Base-by-base conservation (phyloP, 768 basidiomycete genomes). In the Boletus vinaceobasis region DNA sequence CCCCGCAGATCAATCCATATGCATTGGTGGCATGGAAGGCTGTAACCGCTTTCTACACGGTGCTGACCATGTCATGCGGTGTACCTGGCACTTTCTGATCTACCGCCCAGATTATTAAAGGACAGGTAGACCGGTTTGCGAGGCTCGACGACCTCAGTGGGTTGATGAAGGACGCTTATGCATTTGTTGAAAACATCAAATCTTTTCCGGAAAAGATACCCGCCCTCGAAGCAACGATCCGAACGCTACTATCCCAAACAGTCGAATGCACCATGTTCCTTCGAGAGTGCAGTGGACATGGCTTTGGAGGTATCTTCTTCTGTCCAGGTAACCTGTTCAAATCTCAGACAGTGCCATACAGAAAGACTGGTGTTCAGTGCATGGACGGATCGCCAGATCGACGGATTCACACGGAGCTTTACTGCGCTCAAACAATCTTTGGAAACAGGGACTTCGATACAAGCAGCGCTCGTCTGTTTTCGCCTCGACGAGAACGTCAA, bases 261-360 rank as follows among this genome's bases (percentile, higher is more conserved):
- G 61, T 72, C 7, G 74, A 75, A 59, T 74, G 73, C 31, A 66
- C 57, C 15, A 61, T 75, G 50, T 74, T 74, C 49, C 58, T 74
- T 46, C 73, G 64, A 7, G 74, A 74, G 50, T 74, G 69, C 40
- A 65, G 61, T 47, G 71, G 71, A 0, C 58, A 66, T 47, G 71
- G 74, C 8, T 74, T 74, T 40, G 61, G 62, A 58, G 55, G 74
- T 75, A 56, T n/a, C 44, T 26, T 39, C 7, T 23, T 35, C 8
- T 48, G n/a, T 50, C 15, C 3, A 2, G 7, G 5, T 3, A 9
- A 4, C 19, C 17, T 29, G n/a, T 14, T 51, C 15, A 29, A 47
- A 47, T 50, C 56, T 69, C n/a, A 63, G 7, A 8, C 14, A 35
- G 6, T 2, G 5, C 6, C 23, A 17, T 44, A 43, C 53, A 71